Conservation (phyloP, 169 alveolate species). For the Cryptosporidium baileyi region DNA sequence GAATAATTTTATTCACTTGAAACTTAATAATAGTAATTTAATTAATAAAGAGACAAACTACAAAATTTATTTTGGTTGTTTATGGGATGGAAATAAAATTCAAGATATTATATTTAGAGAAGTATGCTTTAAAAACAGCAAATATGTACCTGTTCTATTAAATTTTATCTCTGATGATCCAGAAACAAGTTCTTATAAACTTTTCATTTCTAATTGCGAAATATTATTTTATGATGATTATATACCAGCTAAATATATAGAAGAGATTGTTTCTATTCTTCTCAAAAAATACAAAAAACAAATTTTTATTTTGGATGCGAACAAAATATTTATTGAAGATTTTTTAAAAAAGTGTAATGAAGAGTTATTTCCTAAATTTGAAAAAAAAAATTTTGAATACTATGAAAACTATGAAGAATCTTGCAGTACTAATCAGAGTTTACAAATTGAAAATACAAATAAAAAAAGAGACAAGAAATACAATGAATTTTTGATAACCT, state of each 20-base stretch:
- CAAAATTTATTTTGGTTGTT: slow-evolving; percentile 15
- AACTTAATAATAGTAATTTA: no score
- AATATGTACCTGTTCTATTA: slow-evolving; percentile 11
- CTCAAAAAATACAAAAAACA: not conserved
- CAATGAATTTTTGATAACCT: no score
- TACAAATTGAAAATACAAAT: no score
- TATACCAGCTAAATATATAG: slow-evolving; percentile 2
- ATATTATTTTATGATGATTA: slow-evolving; percentile 3
- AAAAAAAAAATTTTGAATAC: not conserved
- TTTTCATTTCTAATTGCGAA: slow-evolving; percentile 2
- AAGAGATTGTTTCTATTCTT: not conserved
- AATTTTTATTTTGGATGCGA: not conserved
- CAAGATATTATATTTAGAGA: slow-evolving; percentile 54
- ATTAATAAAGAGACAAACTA: not conserved
- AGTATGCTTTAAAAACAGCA: slow-evolving; percentile 2
- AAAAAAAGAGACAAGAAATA: no score
- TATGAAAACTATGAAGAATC: not conserved
- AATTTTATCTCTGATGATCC: slow-evolving; percentile 16
- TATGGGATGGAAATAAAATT: slow-evolving; percentile 57
- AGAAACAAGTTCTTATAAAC: slow-evolving; percentile 39
- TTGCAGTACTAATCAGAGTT: no score
- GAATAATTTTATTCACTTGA: no score
- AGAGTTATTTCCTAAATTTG: not conserved
- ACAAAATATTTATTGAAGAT: not conserved
- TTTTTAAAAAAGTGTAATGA: not conserved